These are phyloP conservation scores for Ceratocystis papillata DNA, from an alignment of 2,329 filamentous ascomycete species.

Conservation along the genomic window DNA sequence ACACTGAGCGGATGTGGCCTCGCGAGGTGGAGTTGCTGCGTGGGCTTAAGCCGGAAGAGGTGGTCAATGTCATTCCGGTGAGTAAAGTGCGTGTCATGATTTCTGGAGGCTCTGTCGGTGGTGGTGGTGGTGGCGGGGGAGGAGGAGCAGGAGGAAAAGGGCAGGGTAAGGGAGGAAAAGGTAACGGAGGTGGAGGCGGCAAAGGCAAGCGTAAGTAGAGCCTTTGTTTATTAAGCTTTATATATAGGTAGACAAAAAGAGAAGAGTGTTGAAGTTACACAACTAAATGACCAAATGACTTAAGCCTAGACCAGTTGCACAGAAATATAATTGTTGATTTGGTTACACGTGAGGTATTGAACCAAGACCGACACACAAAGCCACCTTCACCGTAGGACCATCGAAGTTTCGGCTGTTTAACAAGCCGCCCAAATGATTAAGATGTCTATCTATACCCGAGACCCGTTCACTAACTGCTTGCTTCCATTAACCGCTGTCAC, in stretches of 20 bases:
- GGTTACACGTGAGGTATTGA: not conserved
- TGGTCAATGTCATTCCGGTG: conserved; percentile 70
- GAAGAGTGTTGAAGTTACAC: not conserved
- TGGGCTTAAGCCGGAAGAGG: conserved; percentile 68
- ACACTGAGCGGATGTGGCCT: conserved; percentile 70
- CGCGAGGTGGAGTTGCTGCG: conserved; percentile 76
- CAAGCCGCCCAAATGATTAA: no score
- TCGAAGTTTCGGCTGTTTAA: no score
- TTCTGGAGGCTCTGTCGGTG: conserved; percentile 43
- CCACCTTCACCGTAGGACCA: no score
- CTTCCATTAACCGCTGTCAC: not conserved
- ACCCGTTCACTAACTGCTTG: not conserved
- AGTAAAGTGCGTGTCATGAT: conserved; percentile 71
- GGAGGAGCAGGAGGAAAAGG: conserved; percentile 29
- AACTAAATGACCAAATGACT: not conserved
- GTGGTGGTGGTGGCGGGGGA: conserved; percentile 33
- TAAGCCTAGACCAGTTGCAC: no score
- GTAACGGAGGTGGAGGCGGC: conserved; percentile 30
- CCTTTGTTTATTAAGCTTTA: not conserved
- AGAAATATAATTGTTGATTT: not conserved
- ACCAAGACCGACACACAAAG: not conserved
- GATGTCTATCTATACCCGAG: no score
- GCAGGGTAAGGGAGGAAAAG: conserved; percentile 31
- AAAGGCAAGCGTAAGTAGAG: conserved; percentile 35
- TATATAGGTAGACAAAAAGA: no score